Evolutionary conservation across 306 rosid genomes (phyloP).

Genomic region (Cucurbita moschata): DNA sequence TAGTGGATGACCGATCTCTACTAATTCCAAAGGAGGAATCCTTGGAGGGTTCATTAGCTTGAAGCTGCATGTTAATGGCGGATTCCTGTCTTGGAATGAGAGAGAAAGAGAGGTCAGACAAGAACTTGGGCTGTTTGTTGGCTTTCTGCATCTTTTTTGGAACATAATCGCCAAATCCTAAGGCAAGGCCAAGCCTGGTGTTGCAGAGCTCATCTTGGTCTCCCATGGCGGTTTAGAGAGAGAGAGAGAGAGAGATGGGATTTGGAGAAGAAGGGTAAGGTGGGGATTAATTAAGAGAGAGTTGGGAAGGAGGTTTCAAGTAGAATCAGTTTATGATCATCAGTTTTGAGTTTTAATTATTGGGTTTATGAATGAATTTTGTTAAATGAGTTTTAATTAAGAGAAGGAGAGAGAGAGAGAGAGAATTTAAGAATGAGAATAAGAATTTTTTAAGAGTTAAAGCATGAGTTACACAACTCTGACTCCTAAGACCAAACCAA

Average conservation of each 20-base stretch:
- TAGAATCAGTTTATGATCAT: background rate
- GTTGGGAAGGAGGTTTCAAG: background rate
- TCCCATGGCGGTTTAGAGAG: constrained; percentile 27
- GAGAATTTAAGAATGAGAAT: background rate
- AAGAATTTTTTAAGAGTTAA: constrained; percentile 5
- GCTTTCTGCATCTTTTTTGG: constrained; percentile 12
- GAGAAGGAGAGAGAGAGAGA: background rate
- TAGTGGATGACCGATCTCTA: background rate
- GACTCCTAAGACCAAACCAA: constrained; percentile 37
- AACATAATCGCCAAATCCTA: constrained; percentile 33
- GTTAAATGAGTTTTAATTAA: background rate
- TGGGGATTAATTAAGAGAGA: background rate
- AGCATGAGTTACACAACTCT: constrained; percentile 33
- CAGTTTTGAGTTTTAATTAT: background rate
- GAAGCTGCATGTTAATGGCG: background rate
- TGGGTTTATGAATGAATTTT: background rate
- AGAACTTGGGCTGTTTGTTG: background rate
- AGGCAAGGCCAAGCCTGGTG: constrained; percentile 22
- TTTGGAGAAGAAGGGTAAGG: background rate
- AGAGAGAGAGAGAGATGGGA: background rate
- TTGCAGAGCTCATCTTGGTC: constrained; percentile 25
- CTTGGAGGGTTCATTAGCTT: too few relatives aligned
- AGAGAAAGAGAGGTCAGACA: background rate
- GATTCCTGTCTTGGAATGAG: constrained; percentile 2
- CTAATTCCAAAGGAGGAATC: background rate